Conservation (phyloP, 2,329 filamentous ascomycete genomes). For the Aureobasidium melanogenum region DNA sequence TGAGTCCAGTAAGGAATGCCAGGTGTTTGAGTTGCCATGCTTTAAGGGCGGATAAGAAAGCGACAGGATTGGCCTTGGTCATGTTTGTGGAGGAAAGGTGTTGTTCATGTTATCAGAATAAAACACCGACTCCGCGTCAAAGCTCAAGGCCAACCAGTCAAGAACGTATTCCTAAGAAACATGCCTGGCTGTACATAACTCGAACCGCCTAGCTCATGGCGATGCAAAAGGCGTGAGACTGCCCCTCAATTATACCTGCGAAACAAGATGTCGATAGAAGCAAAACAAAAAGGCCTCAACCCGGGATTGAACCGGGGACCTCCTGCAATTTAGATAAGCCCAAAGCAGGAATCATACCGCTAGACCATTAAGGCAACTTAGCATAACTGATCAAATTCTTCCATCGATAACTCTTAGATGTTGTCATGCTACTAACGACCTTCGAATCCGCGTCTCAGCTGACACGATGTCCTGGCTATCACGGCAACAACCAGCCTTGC, state of each 20-base stretch:
- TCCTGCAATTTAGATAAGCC: constrained; percentile 7
- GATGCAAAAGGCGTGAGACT: neutral
- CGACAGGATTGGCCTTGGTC: neutral
- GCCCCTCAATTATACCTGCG: no score
- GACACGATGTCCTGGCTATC: neutral
- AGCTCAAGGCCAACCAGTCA: neutral
- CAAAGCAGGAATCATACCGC: constrained; percentile 12
- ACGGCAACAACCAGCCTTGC: neutral
- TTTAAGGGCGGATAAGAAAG: constrained; percentile 36
- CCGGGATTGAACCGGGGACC: constrained; percentile 11
- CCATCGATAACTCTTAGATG: no score
- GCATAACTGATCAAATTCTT: no score
- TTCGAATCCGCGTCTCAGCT: neutral
- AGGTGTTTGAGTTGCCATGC: constrained; percentile 48
- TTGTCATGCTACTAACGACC: no score
- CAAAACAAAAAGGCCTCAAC: neutral
- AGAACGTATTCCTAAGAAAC: no score
- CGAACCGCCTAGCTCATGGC: no score
- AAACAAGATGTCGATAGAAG: neutral
- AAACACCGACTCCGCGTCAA: neutral
- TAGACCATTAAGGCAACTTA: constrained; percentile 4
- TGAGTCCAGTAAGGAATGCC: constrained; percentile 52
- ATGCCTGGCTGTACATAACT: no score
- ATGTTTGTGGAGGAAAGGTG: neutral
- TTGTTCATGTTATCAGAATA: neutral